Evolutionary conservation across 1,139 yeast species (phyloP), one percentile per base, ranked within the genome.

Genomic region (Yamadazyma conglobata): DNA sequence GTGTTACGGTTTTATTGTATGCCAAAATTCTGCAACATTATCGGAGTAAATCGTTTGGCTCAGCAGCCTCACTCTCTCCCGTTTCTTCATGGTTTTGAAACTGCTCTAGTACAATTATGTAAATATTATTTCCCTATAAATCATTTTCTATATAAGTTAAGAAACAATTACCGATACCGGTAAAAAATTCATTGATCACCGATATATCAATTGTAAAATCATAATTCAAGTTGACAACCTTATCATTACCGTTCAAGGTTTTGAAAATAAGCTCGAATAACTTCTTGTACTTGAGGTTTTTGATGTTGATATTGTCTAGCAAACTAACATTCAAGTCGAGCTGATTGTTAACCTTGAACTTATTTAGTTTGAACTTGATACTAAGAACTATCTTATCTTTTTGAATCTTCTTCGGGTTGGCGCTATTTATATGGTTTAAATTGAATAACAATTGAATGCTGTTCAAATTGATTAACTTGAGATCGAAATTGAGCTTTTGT

Each of bases 241-340:
- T 39, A 3, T 29, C 39, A 25, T 35, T 34, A 11, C 58, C 66
- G 33, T 48, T 54, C 13, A 65, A 51, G 7, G 56, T 49, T 31
- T 56, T 58, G 44, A 63, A 65, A 1, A 68, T 62, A 35, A 54
- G 37, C 38, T 68, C 74, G 43, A 68, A 66, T 24, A 68, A 48
- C 31, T 52, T 53, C 38, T 64, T 66, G 37, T 60, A 62, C 44
- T 64, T 64, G 32, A 63, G 38, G 39, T 64, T 64, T 41, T 57
- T 60, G n/a, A 57, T 47, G 34, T 58, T 61, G 33, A 64, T 48
- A 40, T 64, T 66, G 29, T 65, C 66, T 29, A 56, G 55, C 48
- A 66, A 65, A 46, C 42, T 59, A 49, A 34, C 50, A 34, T 38
- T 55, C 32, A 42, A 54, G 44, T 38, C 50, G 26, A 24, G 28